A percentile compares a stretch with the other conserved stretches of the same genome.
Conservation (phyloP, 106 monocot species). For the Dendrobium catenatum region DNA sequence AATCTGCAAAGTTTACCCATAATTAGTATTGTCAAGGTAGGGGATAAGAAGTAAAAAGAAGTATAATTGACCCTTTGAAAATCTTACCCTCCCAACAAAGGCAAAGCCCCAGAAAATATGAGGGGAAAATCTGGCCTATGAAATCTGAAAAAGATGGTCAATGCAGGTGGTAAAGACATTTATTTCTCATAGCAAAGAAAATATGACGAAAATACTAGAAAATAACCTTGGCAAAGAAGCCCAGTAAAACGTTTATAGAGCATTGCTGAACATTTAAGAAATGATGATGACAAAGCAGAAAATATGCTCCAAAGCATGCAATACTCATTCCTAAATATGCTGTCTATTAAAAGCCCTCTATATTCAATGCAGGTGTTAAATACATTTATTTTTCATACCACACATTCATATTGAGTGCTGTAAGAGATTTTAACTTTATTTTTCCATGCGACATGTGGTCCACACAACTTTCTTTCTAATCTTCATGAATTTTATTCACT, state of each 20-base stretch:
- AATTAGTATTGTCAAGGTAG: background rate
- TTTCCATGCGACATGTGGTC: too few relatives aligned
- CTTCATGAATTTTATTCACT: too few relatives aligned
- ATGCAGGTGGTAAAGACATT: background rate
- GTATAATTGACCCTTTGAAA: background rate
- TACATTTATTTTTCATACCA: too few relatives aligned
- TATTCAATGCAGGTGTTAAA: too few relatives aligned
- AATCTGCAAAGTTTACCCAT: conserved; percentile 31
- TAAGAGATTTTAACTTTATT: too few relatives aligned
- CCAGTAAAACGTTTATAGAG: background rate
- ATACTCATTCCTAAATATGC: too few relatives aligned
- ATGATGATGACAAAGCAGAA: background rate
- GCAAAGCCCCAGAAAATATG: conserved; percentile 80
- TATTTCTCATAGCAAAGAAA: background rate
- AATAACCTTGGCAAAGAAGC: background rate
- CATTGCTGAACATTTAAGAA: background rate
- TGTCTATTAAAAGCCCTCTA: too few relatives aligned
- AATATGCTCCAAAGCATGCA: background rate
- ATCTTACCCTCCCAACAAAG: conserved; percentile 77
- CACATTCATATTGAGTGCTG: too few relatives aligned
- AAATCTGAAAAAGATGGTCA: conserved; percentile 46
- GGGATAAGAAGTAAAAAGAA: background rate
- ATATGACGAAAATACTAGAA: background rate
- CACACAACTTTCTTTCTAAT: too few relatives aligned
- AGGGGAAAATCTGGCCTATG: conserved; percentile 81